These are phyloP conservation scores for Blumeriella jaapii DNA, from an alignment of 2,329 filamentous ascomycete genomes.

Conservation along the genomic window DNA sequence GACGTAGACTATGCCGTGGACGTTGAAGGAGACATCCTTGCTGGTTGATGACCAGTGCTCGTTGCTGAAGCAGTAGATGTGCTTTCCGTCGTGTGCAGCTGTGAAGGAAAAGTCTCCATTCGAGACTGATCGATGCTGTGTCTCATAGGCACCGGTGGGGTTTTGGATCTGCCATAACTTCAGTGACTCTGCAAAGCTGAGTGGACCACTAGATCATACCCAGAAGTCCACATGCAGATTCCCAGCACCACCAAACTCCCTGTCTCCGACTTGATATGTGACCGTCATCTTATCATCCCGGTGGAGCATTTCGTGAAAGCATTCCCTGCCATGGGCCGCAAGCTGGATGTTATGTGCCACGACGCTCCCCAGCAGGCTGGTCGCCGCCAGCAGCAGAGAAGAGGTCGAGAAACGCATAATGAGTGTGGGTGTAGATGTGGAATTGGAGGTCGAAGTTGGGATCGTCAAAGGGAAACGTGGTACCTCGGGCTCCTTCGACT, in stretches of 20 bases:
- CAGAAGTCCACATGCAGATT: conserved; percentile 97
- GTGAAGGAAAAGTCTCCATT: conserved; percentile 91
- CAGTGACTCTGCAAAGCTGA: conserved; percentile 8
- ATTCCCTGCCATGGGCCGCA: conserved; percentile 85
- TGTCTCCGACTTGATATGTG: conserved; percentile 93
- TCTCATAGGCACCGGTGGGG: conserved; percentile 62
- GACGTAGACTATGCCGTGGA: conserved; percentile 96
- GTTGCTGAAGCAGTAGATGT: conserved; percentile 97
- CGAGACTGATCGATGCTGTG: conserved; percentile 69
- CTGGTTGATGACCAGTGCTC: conserved; percentile 93
- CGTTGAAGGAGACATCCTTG: conserved; percentile 98
- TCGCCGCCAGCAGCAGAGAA: conserved; percentile 21
- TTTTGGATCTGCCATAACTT: conserved; percentile 54
- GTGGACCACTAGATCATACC: conserved; percentile 46
- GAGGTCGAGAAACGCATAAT: conserved; percentile 27
- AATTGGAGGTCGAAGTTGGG: conserved; percentile 5
- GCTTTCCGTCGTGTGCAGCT: conserved; percentile 76
- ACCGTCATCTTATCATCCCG: conserved; percentile 97
- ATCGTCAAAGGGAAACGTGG: conserved; percentile 4
- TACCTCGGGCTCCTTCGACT: conserved; percentile 1
- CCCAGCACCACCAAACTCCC: conserved; percentile 87
- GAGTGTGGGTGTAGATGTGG: conserved; percentile 2
- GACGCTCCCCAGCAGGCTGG: conserved; percentile 38
- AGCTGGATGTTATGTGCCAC: conserved; percentile 93
- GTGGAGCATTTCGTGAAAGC: conserved; percentile 91